Base-by-base conservation (phyloP, 306 rosid species). In the Fagus sylvatica region DNA sequence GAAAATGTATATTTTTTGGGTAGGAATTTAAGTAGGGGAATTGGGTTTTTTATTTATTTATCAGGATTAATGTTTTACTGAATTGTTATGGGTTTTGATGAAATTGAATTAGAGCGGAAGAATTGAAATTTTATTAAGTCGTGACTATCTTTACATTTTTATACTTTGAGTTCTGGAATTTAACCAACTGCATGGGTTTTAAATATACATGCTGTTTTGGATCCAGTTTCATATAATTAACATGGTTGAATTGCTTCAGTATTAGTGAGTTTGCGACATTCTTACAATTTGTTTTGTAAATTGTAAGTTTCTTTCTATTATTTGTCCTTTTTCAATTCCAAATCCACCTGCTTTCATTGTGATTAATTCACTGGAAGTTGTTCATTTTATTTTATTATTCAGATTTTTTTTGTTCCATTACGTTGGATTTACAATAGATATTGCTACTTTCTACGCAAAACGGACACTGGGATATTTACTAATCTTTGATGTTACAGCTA, bases 1-100 rank as follows among this genome's bases (percentile, higher is more conserved):
- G 49, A 2, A 72, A 62, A 33, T 77, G 85, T 77, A 78, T 19
- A 74, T 42, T 61, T 46, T 53, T 59, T 10, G 28, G 43, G 32
- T 36, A 59, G 59, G 28, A 22, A 22, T 22, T 22, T 22, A 22
- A 22, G 19, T 39, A 39, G 48, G 13, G 7, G 30, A 37, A 16
- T 65, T 61, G 36, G 68, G 42, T 17, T 61, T 61, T 39, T 65
- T 17, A 7, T 11, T 16, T 2, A 12, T 5, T 6, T 40, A 60
- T 60, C 13, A 12, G 30, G 7, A 40, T 32, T 32, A 9, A 4
- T 11, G 19, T 28, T 57, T 62, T 7, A 62, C 34, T 43, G 37
- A 65, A 65, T 65, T 6, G 51, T 46, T 46, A 9, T 46, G 51
- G 51, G 9, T 46, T 46, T 46, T 4, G 51, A 15, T 22, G 28